phyloP scores from a whole-genome alignment of 208 protist genomes.

The Kentomonas sorsogonicus region DNA sequence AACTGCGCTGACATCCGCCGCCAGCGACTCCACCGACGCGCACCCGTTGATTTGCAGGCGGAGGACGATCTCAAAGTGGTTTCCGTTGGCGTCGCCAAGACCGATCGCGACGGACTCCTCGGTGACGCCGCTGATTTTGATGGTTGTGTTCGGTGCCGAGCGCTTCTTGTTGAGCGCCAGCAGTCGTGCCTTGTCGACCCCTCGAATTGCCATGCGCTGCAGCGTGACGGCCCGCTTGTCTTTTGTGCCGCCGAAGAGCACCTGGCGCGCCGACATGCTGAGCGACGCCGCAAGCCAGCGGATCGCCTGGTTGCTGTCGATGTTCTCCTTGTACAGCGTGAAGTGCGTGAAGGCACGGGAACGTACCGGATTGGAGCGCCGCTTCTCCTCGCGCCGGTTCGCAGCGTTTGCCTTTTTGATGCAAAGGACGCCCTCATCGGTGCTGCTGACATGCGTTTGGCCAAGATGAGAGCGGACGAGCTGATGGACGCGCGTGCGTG shows the following conservation, averaged over 20 bases:
- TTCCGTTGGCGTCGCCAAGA: conserved; percentile 87
- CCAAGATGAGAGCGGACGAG: conserved; percentile 54
- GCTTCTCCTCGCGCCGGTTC: conserved; percentile 48
- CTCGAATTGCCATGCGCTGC: conserved; percentile 82
- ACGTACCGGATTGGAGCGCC: conserved; percentile 43
- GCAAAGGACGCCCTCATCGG: conserved; percentile 42
- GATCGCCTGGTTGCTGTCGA: conserved; percentile 82
- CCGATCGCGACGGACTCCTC: conserved; percentile 46
- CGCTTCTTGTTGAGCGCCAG: conserved; percentile 47
- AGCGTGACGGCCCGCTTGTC: conserved; percentile 93
- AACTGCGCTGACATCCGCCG: no score
- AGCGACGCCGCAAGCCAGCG: conserved; percentile 58
- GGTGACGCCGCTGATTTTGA: conserved; percentile 15
- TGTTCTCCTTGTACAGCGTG: conserved; percentile 94
- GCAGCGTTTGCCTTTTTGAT: conserved; percentile 55
- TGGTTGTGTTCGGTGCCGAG: no score
- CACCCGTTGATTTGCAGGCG: conserved; percentile 23
- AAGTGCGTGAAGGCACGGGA: conserved; percentile 76
- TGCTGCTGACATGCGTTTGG: conserved; percentile 59
- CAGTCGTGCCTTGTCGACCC: conserved; percentile 58
- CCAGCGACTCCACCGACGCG: background rate
- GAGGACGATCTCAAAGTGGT: conserved; percentile 90
- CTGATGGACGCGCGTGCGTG: conserved; percentile 49
- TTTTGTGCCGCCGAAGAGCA: conserved; percentile 94
- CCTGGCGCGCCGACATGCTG: conserved; percentile 42